A percentile compares a stretch with the other conserved stretches of the same genome.
Conservation (phyloP, 129 eudicot genomes). For the Helianthus tuberosus region DNA sequence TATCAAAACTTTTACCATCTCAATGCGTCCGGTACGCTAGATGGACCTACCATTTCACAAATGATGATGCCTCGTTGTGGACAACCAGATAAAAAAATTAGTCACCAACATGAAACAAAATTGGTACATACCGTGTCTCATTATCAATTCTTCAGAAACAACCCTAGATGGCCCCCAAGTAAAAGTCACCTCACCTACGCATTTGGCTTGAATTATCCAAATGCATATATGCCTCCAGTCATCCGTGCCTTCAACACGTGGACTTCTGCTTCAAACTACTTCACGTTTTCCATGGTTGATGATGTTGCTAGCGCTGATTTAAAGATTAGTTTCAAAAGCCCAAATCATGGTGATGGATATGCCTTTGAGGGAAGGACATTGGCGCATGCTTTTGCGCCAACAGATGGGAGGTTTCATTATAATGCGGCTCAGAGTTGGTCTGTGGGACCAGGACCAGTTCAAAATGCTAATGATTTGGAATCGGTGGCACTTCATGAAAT, state of each 20-base stretch:
- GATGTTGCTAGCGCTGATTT: neutral
- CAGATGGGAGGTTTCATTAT: constrained; percentile 19
- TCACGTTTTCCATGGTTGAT: constrained; percentile 1
- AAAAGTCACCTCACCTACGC: constrained; percentile 25
- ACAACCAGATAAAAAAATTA: neutral
- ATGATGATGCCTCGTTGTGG: constrained; percentile 25
- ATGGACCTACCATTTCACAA: constrained; percentile 10
- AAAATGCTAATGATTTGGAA: neutral
- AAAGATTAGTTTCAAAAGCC: neutral
- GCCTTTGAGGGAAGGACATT: neutral
- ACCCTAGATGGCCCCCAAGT: neutral
- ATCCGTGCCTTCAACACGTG: constrained; percentile 14
- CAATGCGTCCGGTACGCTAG: constrained; percentile 11
- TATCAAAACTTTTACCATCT: constrained; percentile 28
- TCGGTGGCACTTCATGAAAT: constrained; percentile 18
- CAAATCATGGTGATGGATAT: neutral
- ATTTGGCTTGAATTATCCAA: neutral
- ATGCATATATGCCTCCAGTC: neutral
- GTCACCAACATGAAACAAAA: neutral
- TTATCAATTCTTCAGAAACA: neutral
- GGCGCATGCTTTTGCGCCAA: constrained; percentile 20
- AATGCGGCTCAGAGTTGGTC: neutral
- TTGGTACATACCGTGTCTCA: constrained; percentile 12
- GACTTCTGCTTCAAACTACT: constrained; percentile 20
- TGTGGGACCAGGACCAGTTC: neutral